Evolutionary conservation across 352 stramenopile genomes (phyloP).

Genomic region (Blastocystis sp.): DNA sequence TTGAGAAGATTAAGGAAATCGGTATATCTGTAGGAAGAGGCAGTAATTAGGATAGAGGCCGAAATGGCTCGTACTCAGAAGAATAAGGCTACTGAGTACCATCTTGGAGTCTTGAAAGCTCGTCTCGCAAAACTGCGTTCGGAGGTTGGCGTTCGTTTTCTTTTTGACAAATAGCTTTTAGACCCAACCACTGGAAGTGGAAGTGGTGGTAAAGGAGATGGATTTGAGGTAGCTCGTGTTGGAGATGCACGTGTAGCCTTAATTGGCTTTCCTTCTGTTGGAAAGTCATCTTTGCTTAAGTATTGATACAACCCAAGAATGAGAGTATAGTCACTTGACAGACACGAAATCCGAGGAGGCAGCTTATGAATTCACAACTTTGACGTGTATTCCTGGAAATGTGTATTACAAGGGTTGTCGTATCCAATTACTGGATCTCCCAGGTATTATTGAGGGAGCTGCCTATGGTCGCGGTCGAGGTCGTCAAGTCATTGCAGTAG

Average conservation of each 20-base stretch:
- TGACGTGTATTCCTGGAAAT: slow-evolving; percentile 95
- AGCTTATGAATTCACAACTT: slow-evolving; percentile 94
- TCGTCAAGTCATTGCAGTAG: slow-evolving; percentile 96
- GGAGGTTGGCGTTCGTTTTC: slow-evolving; percentile 73
- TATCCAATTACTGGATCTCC: slow-evolving; percentile 94
- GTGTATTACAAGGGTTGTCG: slow-evolving; percentile 75
- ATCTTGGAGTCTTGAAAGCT: slow-evolving; percentile 90
- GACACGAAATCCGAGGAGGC: slow-evolving; percentile 92
- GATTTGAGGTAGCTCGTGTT: slow-evolving; percentile 84
- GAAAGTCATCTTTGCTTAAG: slow-evolving; percentile 78
- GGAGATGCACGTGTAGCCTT: slow-evolving; percentile 93
- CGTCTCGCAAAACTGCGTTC: slow-evolving; percentile 96
- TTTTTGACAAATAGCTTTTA: slow-evolving; percentile 72
- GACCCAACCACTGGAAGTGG: slow-evolving; percentile 74
- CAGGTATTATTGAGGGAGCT: slow-evolving; percentile 99
- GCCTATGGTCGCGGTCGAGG: slow-evolving; percentile 93
- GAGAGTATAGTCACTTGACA: slow-evolving; percentile 81
- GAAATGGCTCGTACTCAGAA: slow-evolving; percentile 96
- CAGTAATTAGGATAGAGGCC: slow-evolving; percentile 76
- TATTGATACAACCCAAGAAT: not conserved
- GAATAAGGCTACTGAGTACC: slow-evolving; percentile 85
- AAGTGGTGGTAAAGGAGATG: slow-evolving; percentile 76
- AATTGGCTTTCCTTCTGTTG: slow-evolving; percentile 85
- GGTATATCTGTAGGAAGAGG: slow-evolving; percentile 72
- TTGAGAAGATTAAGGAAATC: slow-evolving; percentile 89